These are phyloP conservation scores for Diaporthe nobilis DNA, from an alignment of 2,329 filamentous ascomycete genomes.

Conservation along the genomic window DNA sequence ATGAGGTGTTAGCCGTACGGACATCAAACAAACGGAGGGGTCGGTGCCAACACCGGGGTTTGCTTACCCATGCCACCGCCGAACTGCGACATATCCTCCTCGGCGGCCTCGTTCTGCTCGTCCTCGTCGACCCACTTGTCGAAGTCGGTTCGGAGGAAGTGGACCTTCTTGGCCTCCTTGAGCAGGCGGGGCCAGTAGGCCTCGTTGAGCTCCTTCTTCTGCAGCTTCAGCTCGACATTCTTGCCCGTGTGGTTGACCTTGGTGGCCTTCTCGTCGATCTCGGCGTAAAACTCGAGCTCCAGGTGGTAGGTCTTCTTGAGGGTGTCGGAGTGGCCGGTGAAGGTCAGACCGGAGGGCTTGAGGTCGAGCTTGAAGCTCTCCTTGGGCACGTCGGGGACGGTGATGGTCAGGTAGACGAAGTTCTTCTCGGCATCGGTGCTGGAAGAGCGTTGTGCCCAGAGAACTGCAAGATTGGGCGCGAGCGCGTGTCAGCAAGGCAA, in stretches of 20 bases:
- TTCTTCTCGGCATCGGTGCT: constrained; percentile 86
- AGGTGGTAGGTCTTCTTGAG: constrained; percentile 91
- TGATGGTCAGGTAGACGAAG: constrained; percentile 93
- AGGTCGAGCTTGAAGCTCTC: constrained; percentile 86
- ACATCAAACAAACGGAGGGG: constrained; percentile 15
- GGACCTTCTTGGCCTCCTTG: constrained; percentile 89
- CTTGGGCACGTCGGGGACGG: constrained; percentile 85
- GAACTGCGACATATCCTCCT: constrained; percentile 82
- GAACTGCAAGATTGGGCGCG: constrained; percentile 70
- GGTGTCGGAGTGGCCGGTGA: constrained; percentile 85
- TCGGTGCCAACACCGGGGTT: constrained; percentile 29
- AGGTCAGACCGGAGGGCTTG: constrained; percentile 81
- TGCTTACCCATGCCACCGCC: constrained; percentile 73
- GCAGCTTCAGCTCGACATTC: constrained; percentile 89
- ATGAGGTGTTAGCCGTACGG: constrained; percentile 42
- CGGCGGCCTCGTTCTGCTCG: constrained; percentile 91
- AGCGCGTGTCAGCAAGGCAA: constrained; percentile 8
- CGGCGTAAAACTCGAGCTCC: constrained; percentile 87
- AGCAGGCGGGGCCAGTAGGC: constrained; percentile 97
- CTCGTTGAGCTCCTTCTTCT: constrained; percentile 96
- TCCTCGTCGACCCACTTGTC: constrained; percentile 99
- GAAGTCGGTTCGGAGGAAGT: constrained; percentile 99
- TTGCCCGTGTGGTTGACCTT: constrained; percentile 91
- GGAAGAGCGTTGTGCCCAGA: constrained; percentile 98
- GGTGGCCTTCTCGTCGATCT: constrained; percentile 88